A percentile compares a stretch with the other conserved stretches of the same genome.
Evolutionary conservation across 2,329 filamentous ascomycete genomes (phyloP).

Genomic region (Clathrospora elynae): DNA sequence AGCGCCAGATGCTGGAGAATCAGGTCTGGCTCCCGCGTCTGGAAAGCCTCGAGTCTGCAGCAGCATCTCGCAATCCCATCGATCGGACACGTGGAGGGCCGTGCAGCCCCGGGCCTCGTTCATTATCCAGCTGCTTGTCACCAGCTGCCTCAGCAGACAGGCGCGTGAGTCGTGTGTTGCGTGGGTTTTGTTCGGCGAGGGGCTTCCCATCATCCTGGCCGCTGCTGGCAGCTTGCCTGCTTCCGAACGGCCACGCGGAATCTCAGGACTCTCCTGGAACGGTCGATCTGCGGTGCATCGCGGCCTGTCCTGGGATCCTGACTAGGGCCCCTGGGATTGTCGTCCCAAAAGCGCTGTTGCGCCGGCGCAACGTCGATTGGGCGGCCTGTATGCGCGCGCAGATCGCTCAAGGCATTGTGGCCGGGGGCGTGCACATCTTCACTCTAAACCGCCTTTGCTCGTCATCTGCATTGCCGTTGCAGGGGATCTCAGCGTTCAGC

Average conservation of each 20-base stretch:
- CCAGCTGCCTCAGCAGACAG: constrained; percentile 18
- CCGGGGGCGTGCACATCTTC: constrained; percentile 42
- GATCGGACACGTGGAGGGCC: constrained; percentile 32
- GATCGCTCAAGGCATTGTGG: constrained; percentile 45
- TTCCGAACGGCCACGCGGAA: constrained; percentile 29
- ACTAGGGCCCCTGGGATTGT: constrained; percentile 28
- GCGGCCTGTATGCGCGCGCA: constrained; percentile 40
- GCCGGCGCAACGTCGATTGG: constrained; percentile 48
- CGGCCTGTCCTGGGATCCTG: constrained; percentile 46
- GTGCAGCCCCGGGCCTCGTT: constrained; percentile 11
- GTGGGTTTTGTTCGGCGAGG: not conserved
- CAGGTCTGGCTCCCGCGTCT: not conserved
- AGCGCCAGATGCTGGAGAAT: not conserved
- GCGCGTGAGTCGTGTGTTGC: constrained; percentile 8
- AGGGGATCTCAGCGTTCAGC: constrained; percentile 38
- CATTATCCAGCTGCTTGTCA: constrained; percentile 6
- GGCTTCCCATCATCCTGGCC: not conserved
- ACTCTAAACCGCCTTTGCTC: constrained; percentile 37
- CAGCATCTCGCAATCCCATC: constrained; percentile 26
- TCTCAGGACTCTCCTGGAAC: constrained; percentile 34
- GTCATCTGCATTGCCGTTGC: constrained; percentile 51
- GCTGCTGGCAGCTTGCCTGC: constrained; percentile 29
- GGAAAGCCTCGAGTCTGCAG: constrained; percentile 5
- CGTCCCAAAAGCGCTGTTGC: constrained; percentile 48
- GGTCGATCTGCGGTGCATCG: constrained; percentile 50